These are phyloP conservation scores for Coemansia sp. DNA, from an alignment of 192 early-diverging fungal genomes.

Conservation along the genomic window DNA sequence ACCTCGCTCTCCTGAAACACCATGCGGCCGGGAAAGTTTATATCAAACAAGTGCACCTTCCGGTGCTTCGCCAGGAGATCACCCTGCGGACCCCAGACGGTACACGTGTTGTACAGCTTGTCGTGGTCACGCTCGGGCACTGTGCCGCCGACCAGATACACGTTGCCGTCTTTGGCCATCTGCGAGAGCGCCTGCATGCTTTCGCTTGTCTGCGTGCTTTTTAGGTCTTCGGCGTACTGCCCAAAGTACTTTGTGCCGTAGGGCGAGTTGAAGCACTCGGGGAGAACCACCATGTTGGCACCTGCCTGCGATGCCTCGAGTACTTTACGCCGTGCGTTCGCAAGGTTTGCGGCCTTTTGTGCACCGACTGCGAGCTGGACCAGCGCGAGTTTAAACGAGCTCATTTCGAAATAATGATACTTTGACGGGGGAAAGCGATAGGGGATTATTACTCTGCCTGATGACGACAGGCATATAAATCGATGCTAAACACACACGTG, in stretches of 20 bases:
- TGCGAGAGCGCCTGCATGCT: constrained; percentile 68
- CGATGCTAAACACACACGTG: background rate
- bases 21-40: constrained; percentile 91
- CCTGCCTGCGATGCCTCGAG: constrained; percentile 80
- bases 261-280: constrained; percentile 98
- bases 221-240: constrained; percentile 84
- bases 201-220: constrained; percentile 54
- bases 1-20: constrained; percentile 88
- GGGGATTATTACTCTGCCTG: background rate
- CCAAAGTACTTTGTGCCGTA: constrained; percentile 91
- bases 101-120: constrained; percentile 81
- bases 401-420: constrained; percentile 4
- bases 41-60: constrained; percentile 95
- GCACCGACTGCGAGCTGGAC: constrained; percentile 77
- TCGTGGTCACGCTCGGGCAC: constrained; percentile 74
- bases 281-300: constrained; percentile 88
- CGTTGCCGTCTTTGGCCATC: constrained; percentile 84
- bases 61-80: constrained; percentile 63
- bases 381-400: constrained; percentile 59
- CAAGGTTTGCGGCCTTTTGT: constrained; percentile 75
- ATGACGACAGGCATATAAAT: background rate
- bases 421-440: no score
- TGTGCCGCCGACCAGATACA: constrained; percentile 88
- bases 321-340: constrained; percentile 71
- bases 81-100: constrained; percentile 69